These are phyloP conservation scores for Elaeis oleifera DNA, from an alignment of 202 grass and related monocot genomes.

Conservation along the genomic window DNA sequence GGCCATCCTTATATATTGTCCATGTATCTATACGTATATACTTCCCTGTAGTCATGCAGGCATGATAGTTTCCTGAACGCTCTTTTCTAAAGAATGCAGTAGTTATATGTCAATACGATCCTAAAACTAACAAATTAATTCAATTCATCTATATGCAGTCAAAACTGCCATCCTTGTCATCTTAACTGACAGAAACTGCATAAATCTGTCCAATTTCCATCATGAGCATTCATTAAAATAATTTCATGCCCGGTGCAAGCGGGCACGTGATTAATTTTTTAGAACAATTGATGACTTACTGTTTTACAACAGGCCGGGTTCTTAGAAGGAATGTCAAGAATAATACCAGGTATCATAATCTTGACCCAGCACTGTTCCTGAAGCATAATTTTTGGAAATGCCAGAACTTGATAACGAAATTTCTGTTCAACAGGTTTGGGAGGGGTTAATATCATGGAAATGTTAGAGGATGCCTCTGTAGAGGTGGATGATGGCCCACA, in stretches of 20 bases:
- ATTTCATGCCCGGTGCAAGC: not conserved
- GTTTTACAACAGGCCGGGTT: conserved; percentile 73
- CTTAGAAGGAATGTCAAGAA: conserved; percentile 76
- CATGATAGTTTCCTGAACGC: too few relatives aligned
- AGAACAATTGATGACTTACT: not conserved
- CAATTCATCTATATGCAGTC: too few relatives aligned
- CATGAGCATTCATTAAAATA: too few relatives aligned
- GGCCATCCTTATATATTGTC: too few relatives aligned
- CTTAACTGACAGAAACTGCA: too few relatives aligned
- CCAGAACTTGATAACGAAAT: not conserved
- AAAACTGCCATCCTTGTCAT: too few relatives aligned
- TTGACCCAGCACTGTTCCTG: not conserved
- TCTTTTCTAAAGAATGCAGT: too few relatives aligned
- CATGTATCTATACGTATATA: too few relatives aligned
- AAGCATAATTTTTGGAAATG: not conserved
- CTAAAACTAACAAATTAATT: too few relatives aligned
- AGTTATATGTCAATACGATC: too few relatives aligned
- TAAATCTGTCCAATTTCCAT: too few relatives aligned
- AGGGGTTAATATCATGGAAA: conserved; percentile 80
- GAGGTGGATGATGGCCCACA: conserved; percentile 37
- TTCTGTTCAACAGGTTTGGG: conserved; percentile 48
- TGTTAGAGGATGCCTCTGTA: conserved; percentile 54
- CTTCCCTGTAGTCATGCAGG: too few relatives aligned
- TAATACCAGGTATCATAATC: conserved; percentile 65
- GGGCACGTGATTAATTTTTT: not conserved